Evolutionary conservation across 2,329 filamentous ascomycete genomes (phyloP), one percentile per base, ranked within the genome.

Genomic region (Stylonectria norvegica): DNA sequence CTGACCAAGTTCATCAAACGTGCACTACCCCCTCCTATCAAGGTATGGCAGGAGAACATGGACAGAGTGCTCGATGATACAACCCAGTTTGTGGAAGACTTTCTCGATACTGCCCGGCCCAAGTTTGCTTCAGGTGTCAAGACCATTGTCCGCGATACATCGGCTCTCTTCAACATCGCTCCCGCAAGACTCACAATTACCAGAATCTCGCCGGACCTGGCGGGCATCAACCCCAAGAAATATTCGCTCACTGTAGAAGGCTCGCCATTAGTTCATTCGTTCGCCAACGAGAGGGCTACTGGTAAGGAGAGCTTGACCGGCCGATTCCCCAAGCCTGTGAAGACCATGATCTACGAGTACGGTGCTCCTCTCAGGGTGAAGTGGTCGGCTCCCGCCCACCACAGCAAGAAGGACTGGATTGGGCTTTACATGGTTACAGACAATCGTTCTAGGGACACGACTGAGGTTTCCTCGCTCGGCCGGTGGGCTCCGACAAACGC

Each of bases 371-470:
- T 98, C 61, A 85, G 78, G 52, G 87, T 97, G 48, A 86, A 80
- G 54, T 98, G 93, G 93, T 86, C 80, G 19, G 93, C 91, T 0
- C 91, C 93, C 0, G 73, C 81, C 25, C 87, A 89, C 50, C 93
- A 97, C 66, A 84, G 83, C 67, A 89, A 86, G 61, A 86, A 85
- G 56, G 93, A 98, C 64, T 98, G 93, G 93, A 83, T 98, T 38
- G 91, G 91, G 4, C 74, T 98, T 5, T 98, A 97, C 70, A 89
- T 90, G 79, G 89, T 98, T 3, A 89, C 89, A 3, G 91, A 97
- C 65, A 98, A 96, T 59, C 79, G 82, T 5, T 93, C 87, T 6
- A 81, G 91, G 28, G 87, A 95, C 27, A 71, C 84, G 11, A 95
- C 93, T 2, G 83, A 87, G 37, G 80, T 96, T 8, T 81, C 88